phyloP scores from a whole-genome alignment of 2,329 filamentous ascomycete species.

The Fusarium dlaminii region DNA sequence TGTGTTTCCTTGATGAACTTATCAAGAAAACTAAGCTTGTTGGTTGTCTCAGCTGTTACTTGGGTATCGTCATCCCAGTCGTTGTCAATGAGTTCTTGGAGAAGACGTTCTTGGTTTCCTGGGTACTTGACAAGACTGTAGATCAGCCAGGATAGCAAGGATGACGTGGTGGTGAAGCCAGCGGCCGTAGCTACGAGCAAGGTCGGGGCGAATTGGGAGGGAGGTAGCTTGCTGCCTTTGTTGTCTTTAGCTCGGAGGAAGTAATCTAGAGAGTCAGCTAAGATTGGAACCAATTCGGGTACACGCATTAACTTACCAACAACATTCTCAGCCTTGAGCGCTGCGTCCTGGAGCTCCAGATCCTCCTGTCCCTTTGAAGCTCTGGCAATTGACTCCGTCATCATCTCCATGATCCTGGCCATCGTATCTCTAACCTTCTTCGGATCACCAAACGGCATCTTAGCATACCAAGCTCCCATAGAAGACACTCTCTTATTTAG shows the following conservation, averaged over 20 bases:
- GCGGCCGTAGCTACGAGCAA: conserved; percentile 64
- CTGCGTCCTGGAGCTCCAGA: conserved; percentile 58
- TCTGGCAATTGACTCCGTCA: conserved; percentile 49
- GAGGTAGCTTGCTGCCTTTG: conserved; percentile 63
- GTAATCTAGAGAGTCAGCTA: conserved; percentile 53
- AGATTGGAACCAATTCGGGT: fast-evolving
- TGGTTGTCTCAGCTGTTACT: conserved; percentile 57
- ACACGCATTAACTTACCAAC: background rate
- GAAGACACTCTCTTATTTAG: conserved; percentile 68
- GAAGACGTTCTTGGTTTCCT: conserved; percentile 63
- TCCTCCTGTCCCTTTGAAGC: conserved; percentile 50
- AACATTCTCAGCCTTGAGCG: conserved; percentile 57
- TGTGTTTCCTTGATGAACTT: conserved; percentile 70
- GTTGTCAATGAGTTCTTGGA: conserved; percentile 66
- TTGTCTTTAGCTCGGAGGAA: conserved; percentile 61
- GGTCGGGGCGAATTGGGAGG: conserved; percentile 29
- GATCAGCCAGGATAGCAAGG: conserved; percentile 66
- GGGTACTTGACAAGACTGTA: conserved; percentile 63
- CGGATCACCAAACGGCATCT: conserved; percentile 67
- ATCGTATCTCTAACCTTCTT: conserved; percentile 51
- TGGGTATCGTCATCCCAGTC: conserved; percentile 54
- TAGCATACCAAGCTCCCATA: conserved; percentile 64
- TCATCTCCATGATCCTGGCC: conserved; percentile 47
- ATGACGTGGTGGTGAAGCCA: conserved; percentile 69
- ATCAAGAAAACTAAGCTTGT: conserved; percentile 61